A percentile compares a stretch with the other conserved stretches of the same genome.
These are phyloP conservation scores for Cicer arietinum DNA, from an alignment of 306 rosid genomes.

Conservation along the genomic window DNA sequence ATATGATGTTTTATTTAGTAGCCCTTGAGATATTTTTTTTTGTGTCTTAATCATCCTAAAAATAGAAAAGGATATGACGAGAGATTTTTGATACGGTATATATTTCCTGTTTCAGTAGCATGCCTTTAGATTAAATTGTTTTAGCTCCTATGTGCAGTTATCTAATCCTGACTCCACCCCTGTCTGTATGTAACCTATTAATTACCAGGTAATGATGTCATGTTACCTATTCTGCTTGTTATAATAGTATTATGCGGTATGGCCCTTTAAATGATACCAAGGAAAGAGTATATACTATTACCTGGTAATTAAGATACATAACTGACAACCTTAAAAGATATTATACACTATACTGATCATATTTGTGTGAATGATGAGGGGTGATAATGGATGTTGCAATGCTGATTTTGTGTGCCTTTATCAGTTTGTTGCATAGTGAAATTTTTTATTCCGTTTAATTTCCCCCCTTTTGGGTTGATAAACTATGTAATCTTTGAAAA, in stretches of 20 bases:
- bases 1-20: not conserved
- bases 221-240: not conserved
- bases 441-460: not conserved
- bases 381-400: not conserved
- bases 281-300: not conserved
- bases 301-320: not conserved
- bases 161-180: not conserved
- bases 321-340: constrained; percentile 10
- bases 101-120: too few species aligned
- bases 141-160: not conserved
- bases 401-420: not conserved
- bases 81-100: too few species aligned
- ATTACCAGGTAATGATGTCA: constrained; percentile 23
- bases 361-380: not conserved
- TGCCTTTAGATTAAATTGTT: too few species aligned
- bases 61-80: too few species aligned
- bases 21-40: not conserved
- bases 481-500: too few species aligned
- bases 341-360: constrained; percentile 14
- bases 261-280: constrained; percentile 5
- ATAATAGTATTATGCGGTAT: not conserved
- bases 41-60: too few species aligned
- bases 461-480: not conserved
- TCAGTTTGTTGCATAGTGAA: constrained; percentile 1
- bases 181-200: constrained; percentile 12